Percentiles rank a stretch among this genome's conserved stretches.
These are phyloP conservation scores for Colletotrichum sp. DNA, from an alignment of 2,329 filamentous ascomycete genomes.

Conservation along the genomic window DNA sequence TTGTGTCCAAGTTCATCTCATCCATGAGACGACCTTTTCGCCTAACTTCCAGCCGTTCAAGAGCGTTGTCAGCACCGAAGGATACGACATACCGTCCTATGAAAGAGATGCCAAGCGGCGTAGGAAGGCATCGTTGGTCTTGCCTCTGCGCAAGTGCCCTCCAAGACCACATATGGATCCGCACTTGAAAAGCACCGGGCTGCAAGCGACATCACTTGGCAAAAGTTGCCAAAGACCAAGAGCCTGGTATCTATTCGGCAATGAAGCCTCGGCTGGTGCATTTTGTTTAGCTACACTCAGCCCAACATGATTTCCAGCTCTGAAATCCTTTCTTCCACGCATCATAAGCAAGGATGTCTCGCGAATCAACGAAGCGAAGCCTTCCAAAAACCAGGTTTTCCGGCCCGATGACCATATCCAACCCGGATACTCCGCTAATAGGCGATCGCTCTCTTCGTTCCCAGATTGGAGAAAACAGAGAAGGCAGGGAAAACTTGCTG, in stretches of 20 bases:
- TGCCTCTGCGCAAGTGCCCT: not conserved
- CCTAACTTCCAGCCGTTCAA: not conserved
- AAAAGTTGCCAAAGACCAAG: not conserved
- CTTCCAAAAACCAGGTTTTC: not conserved
- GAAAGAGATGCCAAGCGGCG: not conserved
- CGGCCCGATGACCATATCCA: not conserved
- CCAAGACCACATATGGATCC: not conserved
- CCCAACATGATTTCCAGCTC: not conserved
- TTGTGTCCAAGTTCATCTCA: not conserved
- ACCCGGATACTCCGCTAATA: not conserved
- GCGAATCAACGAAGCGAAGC: not conserved
- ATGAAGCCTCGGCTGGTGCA: not conserved
- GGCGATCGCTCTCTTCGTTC: too few species aligned
- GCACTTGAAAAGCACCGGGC: not conserved
- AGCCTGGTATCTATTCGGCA: rapidly evolving
- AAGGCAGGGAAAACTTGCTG: not conserved
- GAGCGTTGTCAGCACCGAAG: not conserved
- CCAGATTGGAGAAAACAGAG: not conserved
- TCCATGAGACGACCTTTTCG: not conserved
- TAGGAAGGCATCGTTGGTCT: not conserved
- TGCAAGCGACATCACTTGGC: not conserved
- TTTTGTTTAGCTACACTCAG: not conserved
- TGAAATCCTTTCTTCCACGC: not conserved
- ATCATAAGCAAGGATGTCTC: not conserved
- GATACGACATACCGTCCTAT: not conserved